Conservation (phyloP, 2,329 filamentous ascomycete species). For the Curvularia lunata region DNA sequence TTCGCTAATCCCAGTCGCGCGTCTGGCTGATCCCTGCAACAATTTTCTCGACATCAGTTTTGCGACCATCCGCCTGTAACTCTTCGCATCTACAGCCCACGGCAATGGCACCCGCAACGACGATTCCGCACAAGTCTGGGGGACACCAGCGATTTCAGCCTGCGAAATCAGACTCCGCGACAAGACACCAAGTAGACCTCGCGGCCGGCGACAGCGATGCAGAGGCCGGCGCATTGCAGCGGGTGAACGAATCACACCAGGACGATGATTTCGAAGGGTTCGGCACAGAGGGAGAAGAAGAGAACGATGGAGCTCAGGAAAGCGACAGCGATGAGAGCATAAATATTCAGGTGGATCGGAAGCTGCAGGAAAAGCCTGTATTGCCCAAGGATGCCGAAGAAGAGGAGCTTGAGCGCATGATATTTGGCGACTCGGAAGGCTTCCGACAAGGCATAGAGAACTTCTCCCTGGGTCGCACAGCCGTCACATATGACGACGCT, state of each 20-base stretch:
- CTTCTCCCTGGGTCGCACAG: slow-evolving; percentile 55
- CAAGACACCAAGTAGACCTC: slow-evolving; percentile 24
- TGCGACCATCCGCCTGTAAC: slow-evolving; percentile 23
- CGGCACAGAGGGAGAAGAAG: slow-evolving; percentile 20
- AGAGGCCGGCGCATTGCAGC: slow-evolving; percentile 33
- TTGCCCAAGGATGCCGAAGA: slow-evolving; percentile 80
- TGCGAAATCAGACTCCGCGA: slow-evolving; percentile 16
- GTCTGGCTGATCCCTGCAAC: slow-evolving; percentile 39
- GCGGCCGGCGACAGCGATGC: slow-evolving; percentile 32
- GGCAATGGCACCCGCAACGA: slow-evolving; percentile 41
- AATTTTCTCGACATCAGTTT: slow-evolving; percentile 41
- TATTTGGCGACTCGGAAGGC: slow-evolving; percentile 85
- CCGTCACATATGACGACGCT: slow-evolving; percentile 31
- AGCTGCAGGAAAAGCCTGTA: slow-evolving; percentile 32
- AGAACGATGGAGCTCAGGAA: slow-evolving; percentile 6
- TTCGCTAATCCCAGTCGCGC: slow-evolving; percentile 26
- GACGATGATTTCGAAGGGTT: slow-evolving; percentile 40
- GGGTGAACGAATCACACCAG: slow-evolving; percentile 23
- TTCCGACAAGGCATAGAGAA: slow-evolving; percentile 77
- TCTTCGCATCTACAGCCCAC: slow-evolving; percentile 19
- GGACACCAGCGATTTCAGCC: slow-evolving; percentile 31
- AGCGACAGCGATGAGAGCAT: slow-evolving; percentile 30
- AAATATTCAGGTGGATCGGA: slow-evolving; percentile 28
- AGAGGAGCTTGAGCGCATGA: slow-evolving; percentile 82
- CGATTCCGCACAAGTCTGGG: slow-evolving; percentile 29